Evolutionary conservation across 2,329 filamentous ascomycete genomes (phyloP).

Genomic region (Trichoderma harzianum): DNA sequence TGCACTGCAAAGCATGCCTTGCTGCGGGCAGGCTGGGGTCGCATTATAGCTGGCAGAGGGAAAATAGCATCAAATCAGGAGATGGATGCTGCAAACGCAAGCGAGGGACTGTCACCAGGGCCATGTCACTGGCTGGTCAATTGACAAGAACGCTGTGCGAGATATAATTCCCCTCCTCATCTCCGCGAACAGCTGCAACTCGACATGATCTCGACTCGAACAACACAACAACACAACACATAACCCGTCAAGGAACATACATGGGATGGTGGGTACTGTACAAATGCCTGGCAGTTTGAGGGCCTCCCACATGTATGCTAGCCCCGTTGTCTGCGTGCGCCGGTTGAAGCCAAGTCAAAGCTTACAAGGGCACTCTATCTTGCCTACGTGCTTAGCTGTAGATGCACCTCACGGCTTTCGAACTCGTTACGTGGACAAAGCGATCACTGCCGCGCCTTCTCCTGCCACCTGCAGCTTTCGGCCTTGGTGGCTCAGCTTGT

Average conservation of each 20-base stretch:
- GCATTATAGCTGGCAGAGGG: neutral
- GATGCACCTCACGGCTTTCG: neutral
- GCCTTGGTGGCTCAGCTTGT: neutral
- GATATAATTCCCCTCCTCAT: neutral
- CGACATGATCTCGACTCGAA: neutral
- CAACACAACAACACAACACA: neutral
- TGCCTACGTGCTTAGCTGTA: neutral
- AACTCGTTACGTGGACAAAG: neutral
- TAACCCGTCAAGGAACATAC: neutral
- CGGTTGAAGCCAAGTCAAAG: neutral
- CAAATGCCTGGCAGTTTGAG: neutral
- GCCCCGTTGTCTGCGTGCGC: neutral
- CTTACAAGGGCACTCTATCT: constrained; percentile 3
- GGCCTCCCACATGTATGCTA: neutral
- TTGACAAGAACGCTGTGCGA: neutral
- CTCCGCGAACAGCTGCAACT: neutral
- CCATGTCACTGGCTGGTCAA: neutral
- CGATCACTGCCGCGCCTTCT: constrained; percentile 1
- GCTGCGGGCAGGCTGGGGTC: constrained; percentile 4
- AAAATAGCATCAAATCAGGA: neutral
- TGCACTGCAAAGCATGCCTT: constrained; percentile 6
- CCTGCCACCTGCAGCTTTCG: neutral
- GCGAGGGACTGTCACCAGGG: neutral
- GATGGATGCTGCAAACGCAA: neutral
- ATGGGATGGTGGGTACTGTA: neutral